Conservation (phyloP, 2,329 filamentous ascomycete genomes). For the Aphanocladium album region DNA sequence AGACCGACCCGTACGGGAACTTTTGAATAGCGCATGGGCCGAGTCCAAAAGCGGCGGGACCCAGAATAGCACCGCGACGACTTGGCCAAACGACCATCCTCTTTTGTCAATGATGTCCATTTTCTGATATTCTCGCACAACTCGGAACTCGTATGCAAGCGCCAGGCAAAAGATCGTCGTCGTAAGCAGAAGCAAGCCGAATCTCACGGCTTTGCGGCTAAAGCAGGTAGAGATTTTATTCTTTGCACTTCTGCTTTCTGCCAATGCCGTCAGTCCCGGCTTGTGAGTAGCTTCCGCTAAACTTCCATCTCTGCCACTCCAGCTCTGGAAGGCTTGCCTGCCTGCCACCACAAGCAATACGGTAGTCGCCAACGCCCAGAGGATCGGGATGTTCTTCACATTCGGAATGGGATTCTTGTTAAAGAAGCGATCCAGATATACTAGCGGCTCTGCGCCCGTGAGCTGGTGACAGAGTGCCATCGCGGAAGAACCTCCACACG, state of each 20-base stretch:
- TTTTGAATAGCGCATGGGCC: background rate
- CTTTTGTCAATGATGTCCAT: conserved; percentile 9
- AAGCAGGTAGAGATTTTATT: background rate
- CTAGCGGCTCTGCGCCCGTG: background rate
- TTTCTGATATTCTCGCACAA: conserved; percentile 5
- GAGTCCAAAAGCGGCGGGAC: background rate
- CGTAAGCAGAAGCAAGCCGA: background rate
- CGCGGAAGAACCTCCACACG: background rate
- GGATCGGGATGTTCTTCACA: background rate
- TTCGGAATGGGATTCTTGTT: background rate
- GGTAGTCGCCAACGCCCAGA: background rate
- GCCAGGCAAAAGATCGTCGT: background rate
- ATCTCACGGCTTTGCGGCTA: background rate
- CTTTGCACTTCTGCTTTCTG: background rate
- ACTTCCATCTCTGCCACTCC: background rate
- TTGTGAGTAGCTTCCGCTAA: background rate
- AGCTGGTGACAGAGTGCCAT: conserved; percentile 8
- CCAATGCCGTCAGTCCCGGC: background rate
- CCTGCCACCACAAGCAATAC: background rate
- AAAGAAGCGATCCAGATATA: background rate
- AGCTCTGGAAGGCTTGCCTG: background rate
- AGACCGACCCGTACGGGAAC: background rate
- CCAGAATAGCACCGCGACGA: background rate
- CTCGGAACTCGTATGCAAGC: background rate
- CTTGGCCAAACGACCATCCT: background rate